These are phyloP conservation scores for Backusella morwellensis DNA, from an alignment of 192 early-diverging fungal genomes.

Conservation along the genomic window DNA sequence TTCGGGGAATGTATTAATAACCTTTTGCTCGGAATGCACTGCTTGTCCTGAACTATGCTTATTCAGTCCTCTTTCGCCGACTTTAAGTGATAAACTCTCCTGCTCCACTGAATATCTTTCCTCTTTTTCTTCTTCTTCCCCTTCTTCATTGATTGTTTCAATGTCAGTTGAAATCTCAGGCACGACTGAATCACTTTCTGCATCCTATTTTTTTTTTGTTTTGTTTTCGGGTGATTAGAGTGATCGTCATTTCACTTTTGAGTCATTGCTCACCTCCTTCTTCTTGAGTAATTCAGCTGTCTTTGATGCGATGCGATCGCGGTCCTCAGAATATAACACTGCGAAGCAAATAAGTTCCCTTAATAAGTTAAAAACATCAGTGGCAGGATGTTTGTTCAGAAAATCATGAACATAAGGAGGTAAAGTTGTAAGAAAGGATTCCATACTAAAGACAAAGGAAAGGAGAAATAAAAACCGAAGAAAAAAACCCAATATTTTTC, in stretches of 20 bases:
- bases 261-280: not conserved
- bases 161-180: conserved; percentile 1
- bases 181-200: not conserved
- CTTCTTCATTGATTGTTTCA: conserved; percentile 5
- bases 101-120: not conserved
- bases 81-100: not conserved
- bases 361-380: conserved; percentile 30
- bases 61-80: not conserved
- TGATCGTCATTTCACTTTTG: not conserved
- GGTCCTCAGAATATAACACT: conserved; percentile 37
- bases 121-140: not conserved
- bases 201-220: not conserved
- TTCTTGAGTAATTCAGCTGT: conserved; percentile 3
- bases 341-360: conserved; percentile 39
- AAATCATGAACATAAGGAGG: conserved; percentile 39
- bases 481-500: not conserved
- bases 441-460: conserved; percentile 16
- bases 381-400: conserved; percentile 25
- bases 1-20: conserved; percentile 24
- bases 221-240: not conserved
- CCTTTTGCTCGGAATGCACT: not conserved
- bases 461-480: not conserved
- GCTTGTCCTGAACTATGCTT: not conserved
- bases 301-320: conserved; percentile 9
- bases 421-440: conserved; percentile 34